Evolutionary conservation across 1,284 basidiomycete species (phyloP).

Genomic region (Lignosus rhinocerotis): DNA sequence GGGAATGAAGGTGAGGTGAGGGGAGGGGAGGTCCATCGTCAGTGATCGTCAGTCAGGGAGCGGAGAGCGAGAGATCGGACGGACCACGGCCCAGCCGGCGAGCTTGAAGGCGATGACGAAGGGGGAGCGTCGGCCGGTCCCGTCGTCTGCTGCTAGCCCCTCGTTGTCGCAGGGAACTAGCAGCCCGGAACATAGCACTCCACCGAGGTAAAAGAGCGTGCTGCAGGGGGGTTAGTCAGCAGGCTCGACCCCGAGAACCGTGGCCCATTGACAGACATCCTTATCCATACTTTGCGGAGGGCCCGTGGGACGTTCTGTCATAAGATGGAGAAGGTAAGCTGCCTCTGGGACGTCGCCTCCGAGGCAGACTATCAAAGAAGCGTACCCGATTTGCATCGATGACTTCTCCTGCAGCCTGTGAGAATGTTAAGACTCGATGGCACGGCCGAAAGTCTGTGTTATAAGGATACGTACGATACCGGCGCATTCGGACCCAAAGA

Average conservation of each 20-base stretch:
- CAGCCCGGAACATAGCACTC: conserved; percentile 48
- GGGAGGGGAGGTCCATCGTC: too few relatives aligned
- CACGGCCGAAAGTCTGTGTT: background rate
- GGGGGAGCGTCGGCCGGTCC: conserved; percentile 43
- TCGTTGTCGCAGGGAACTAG: conserved; percentile 47
- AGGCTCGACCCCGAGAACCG: background rate
- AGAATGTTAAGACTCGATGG: background rate
- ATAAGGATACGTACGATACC: conserved; percentile 28
- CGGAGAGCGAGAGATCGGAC: background rate
- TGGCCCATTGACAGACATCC: conserved; percentile 39
- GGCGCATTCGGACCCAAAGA: conserved; percentile 35
- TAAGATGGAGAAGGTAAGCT: background rate
- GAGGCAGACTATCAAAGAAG: background rate
- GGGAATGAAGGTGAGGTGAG: too few relatives aligned
- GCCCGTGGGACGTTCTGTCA: conserved; percentile 41
- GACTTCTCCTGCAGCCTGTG: conserved; percentile 38
- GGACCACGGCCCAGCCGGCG: conserved; percentile 42
- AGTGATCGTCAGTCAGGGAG: background rate
- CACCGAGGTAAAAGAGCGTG: conserved; percentile 31
- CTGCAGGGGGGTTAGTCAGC: conserved; percentile 9
- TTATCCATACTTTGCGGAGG: conserved; percentile 54
- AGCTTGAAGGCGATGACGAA: conserved; percentile 48
- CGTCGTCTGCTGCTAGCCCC: conserved; percentile 35
- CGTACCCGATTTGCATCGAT: conserved; percentile 33
- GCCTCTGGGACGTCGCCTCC: background rate